Conservation (phyloP, 129 eudicot species). For the Ambrosia trifida region DNA sequence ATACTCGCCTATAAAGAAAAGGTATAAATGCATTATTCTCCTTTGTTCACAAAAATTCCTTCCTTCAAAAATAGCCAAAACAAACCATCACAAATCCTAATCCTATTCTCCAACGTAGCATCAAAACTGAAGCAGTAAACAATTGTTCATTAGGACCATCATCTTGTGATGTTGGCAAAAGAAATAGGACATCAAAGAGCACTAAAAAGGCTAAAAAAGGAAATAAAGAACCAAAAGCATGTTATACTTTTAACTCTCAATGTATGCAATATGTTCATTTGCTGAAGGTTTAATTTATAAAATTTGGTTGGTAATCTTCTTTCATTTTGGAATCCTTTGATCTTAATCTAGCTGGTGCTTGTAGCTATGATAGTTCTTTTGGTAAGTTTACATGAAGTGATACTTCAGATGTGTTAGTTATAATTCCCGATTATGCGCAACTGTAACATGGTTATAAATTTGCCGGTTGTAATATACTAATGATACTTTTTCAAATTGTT, state of each 20-base stretch:
- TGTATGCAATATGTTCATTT: conserved; percentile 10
- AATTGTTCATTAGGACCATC: conserved; percentile 34
- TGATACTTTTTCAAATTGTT: conserved; percentile 18
- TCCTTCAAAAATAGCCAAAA: conserved; percentile 23
- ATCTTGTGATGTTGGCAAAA: conserved; percentile 28
- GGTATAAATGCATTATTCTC: too few species aligned
- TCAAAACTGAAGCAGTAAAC: conserved; percentile 33
- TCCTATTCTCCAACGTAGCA: conserved; percentile 23
- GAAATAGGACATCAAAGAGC: conserved; percentile 35
- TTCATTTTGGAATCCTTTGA: conserved; percentile 47
- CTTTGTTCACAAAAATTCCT: too few species aligned
- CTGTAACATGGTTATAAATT: conserved; percentile 4
- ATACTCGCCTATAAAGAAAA: too few species aligned
- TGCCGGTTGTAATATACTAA: neutral
- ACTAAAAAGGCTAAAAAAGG: conserved; percentile 32
- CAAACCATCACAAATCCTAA: conserved; percentile 23
- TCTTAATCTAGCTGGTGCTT: conserved; percentile 33
- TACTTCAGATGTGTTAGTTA: conserved; percentile 15
- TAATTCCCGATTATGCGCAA: neutral
- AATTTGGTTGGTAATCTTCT: neutral
- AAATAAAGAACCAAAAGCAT: conserved; percentile 41
- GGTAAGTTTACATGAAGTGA: conserved; percentile 40
- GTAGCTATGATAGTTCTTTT: conserved; percentile 78
- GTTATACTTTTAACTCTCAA: conserved; percentile 28
- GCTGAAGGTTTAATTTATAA: neutral